phyloP scores from a whole-genome alignment of 148 eudicot genomes.

The Rhododendron kiyosumense region DNA sequence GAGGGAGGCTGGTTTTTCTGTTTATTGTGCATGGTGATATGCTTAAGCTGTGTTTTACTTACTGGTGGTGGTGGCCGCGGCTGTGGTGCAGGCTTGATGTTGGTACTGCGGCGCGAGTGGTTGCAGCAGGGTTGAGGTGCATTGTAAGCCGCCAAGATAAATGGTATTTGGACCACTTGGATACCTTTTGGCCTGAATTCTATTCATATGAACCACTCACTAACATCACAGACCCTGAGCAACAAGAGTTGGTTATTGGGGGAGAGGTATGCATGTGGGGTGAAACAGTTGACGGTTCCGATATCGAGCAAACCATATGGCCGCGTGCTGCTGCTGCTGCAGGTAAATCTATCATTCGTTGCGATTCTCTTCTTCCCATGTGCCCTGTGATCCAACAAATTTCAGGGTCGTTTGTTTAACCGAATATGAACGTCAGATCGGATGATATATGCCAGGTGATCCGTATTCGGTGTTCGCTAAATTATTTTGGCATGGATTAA shows the following conservation, averaged over 20 bases:
- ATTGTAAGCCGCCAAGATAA: constrained; percentile 88
- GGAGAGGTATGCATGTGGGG: constrained; percentile 99
- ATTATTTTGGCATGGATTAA: background rate
- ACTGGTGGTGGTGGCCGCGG: background rate
- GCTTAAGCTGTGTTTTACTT: background rate
- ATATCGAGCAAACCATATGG: constrained; percentile 92
- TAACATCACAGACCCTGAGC: constrained; percentile 51
- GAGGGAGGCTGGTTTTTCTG: background rate
- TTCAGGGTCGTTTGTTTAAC: background rate
- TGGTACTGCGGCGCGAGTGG: constrained; percentile 59
- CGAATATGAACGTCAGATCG: background rate
- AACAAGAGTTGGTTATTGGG: constrained; percentile 60
- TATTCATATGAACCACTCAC: constrained; percentile 66
- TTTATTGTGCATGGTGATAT: background rate
- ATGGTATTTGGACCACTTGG: constrained; percentile 82
- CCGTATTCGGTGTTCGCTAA: background rate
- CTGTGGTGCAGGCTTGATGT: constrained; percentile 54
- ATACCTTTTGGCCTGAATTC: constrained; percentile 60
- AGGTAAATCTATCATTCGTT: constrained; percentile 34
- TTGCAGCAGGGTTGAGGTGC: constrained; percentile 76
- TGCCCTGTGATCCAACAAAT: background rate
- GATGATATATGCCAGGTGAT: background rate
- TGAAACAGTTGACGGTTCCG: constrained; percentile 73
- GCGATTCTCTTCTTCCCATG: background rate
- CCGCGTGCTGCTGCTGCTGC: constrained; percentile 99